These are phyloP conservation scores for Earliella scabrosa DNA, from an alignment of 1,284 basidiomycete genomes.

Conservation along the genomic window DNA sequence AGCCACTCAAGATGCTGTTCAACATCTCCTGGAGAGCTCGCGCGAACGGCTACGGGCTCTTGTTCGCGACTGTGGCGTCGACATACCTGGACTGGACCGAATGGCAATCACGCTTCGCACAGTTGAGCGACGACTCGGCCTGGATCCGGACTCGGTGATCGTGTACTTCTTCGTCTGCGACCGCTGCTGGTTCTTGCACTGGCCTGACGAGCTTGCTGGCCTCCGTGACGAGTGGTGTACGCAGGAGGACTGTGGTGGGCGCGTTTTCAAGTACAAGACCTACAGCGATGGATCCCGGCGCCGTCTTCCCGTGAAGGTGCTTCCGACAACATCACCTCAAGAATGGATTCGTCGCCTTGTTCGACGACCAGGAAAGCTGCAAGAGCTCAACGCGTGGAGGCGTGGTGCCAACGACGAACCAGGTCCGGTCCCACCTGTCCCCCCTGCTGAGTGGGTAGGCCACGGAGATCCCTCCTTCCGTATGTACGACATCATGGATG, in stretches of 20 bases:
- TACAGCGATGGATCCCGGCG: neutral
- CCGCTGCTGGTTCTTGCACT: constrained; percentile 10
- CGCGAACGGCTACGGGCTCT: no score
- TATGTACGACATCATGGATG: constrained; percentile 25
- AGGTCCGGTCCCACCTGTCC: neutral
- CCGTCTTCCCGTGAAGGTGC: constrained; percentile 14
- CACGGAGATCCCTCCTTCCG: neutral
- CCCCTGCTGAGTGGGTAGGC: constrained; percentile 1
- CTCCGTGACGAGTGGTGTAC: neutral
- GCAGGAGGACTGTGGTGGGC: neutral
- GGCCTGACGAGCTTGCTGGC: neutral
- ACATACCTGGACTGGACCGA: constrained; percentile 6
- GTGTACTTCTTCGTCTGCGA: constrained; percentile 17
- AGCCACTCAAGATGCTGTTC: neutral
- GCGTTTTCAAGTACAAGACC: neutral
- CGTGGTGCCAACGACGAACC: constrained; percentile 13
- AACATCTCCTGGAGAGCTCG: neutral
- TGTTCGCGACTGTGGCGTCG: neutral
- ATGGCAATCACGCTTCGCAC: constrained; percentile 17
- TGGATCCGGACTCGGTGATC: constrained; percentile 17
- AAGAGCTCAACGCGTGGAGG: constrained; percentile 17
- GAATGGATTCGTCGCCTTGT: constrained; percentile 4
- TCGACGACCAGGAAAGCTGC: constrained; percentile 19
- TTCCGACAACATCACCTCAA: constrained; percentile 2
- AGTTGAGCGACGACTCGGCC: constrained; percentile 12